Evolutionary conservation across 1,284 basidiomycete genomes (phyloP).

Genomic region (Pisolithus thermaeus): DNA sequence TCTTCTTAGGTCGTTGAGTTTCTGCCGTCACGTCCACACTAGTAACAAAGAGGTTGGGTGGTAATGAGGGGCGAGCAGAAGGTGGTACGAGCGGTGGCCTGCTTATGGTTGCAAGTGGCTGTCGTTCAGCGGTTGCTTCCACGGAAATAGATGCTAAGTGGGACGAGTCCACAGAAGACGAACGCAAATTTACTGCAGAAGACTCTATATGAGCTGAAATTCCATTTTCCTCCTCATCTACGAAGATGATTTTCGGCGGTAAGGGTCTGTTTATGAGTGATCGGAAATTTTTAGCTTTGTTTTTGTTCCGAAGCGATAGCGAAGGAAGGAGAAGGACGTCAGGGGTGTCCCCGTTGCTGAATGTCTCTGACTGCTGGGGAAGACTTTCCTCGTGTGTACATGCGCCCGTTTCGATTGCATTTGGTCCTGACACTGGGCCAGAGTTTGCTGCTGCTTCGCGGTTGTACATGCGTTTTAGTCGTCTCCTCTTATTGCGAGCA

Average conservation of each 20-base stretch:
- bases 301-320: conserved; percentile 62
- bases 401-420: conserved; percentile 28
- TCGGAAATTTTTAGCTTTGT: conserved; percentile 66
- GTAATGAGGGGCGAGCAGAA: conserved; percentile 29
- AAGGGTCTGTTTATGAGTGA: conserved; percentile 42
- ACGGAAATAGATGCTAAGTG: not conserved
- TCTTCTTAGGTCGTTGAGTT: conserved; percentile 9
- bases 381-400: not conserved
- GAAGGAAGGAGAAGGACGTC: conserved; percentile 11
- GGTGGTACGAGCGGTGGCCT: conserved; percentile 53
- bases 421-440: conserved; percentile 26
- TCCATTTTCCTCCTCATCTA: conserved; percentile 21
- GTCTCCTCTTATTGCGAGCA: conserved; percentile 60
- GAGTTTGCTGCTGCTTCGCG: conserved; percentile 13
- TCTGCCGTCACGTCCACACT: conserved; percentile 29
- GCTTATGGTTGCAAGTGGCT: conserved; percentile 2
- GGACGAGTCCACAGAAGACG: not conserved
- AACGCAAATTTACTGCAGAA: not conserved
- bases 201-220: not conserved
- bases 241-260: conserved; percentile 58
- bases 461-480: conserved; percentile 39
- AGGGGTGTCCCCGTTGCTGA: not conserved
- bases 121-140: not conserved
- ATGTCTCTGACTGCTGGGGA: not conserved
- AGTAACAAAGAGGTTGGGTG: conserved; percentile 29